Evolutionary conservation across 78 protist genomes (phyloP).

Genomic region (Anaeramoeba flamelloides): DNA sequence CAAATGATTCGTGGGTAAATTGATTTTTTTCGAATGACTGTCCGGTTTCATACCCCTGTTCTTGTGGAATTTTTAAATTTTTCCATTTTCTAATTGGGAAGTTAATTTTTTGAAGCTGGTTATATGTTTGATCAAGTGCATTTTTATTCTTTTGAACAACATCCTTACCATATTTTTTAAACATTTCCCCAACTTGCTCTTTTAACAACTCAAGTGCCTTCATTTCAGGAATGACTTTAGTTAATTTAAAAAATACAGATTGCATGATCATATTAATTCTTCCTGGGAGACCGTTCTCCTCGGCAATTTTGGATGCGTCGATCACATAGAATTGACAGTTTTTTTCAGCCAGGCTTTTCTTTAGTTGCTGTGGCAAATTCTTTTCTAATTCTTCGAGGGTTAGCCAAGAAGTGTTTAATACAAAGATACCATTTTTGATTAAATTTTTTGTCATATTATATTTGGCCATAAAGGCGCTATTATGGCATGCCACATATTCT

Average conservation of each 20-base stretch:
- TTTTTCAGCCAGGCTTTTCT: slow-evolving; percentile 17
- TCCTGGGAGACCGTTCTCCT: slow-evolving; percentile 18
- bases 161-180: slow-evolving; percentile 32
- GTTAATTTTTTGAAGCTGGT: slow-evolving; percentile 3
- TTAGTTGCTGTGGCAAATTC: slow-evolving; percentile 18
- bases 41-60: too few relatives aligned
- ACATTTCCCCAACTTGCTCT: slow-evolving; percentile 21
- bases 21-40: neutral
- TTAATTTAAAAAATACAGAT: slow-evolving; percentile 35
- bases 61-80: too few relatives aligned
- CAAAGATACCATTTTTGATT: slow-evolving; percentile 35
- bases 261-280: slow-evolving; percentile 51
- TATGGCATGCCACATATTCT: too few relatives aligned
- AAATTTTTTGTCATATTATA: too few relatives aligned
- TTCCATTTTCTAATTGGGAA: slow-evolving; percentile 11
- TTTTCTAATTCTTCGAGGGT: slow-evolving; percentile 15
- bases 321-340: slow-evolving; percentile 25
- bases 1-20: neutral
- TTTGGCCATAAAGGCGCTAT: too few relatives aligned
- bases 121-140: slow-evolving; percentile 26
- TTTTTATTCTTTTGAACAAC: slow-evolving; percentile 30
- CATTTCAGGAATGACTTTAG: slow-evolving; percentile 33
- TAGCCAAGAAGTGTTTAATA: slow-evolving; percentile 26
- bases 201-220: slow-evolving; percentile 32
- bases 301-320: slow-evolving; percentile 38